phyloP scores from a whole-genome alignment of 2,329 filamentous ascomycete species.

The Penicillium fuscoglaucum region DNA sequence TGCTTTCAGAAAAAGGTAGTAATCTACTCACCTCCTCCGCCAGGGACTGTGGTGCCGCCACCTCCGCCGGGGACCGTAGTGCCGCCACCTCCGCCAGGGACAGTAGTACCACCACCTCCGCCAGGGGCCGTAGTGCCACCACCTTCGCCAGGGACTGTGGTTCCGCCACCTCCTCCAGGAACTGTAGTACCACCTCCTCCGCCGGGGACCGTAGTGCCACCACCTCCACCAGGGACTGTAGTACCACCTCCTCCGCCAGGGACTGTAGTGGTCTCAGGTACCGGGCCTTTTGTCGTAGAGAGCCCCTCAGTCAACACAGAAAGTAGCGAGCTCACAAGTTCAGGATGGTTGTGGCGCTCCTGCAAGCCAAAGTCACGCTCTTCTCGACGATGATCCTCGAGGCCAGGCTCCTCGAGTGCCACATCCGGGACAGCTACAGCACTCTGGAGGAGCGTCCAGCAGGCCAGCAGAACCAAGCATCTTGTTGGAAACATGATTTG shows the following conservation, averaged over 20 bases:
- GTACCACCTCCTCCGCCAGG: neutral
- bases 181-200: neutral
- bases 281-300: neutral
- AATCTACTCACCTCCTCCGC: neutral
- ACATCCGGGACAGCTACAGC: slow-evolving; percentile 12
- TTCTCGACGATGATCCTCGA: slow-evolving; percentile 2
- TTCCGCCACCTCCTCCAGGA: neutral
- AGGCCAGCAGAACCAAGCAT: slow-evolving; percentile 18
- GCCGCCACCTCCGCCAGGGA: neutral
- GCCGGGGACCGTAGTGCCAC: neutral
- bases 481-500: slow-evolving; percentile 24
- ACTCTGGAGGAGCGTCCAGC: slow-evolving; percentile 20
- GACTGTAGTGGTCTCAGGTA: neutral
- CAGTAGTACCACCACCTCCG: neutral
- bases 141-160: neutral
- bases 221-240: neutral
- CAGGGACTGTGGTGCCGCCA: neutral
- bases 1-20: neutral
- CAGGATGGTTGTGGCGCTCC: slow-evolving; percentile 6
- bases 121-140: neutral
- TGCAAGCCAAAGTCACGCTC: slow-evolving; percentile 1
- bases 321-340: slow-evolving; percentile 5
- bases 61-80: neutral
- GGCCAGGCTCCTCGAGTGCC: neutral
- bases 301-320: slow-evolving; percentile 9